Evolutionary conservation across 345 rosid genomes (phyloP).

Genomic region (Pseudoturritis turrita): DNA sequence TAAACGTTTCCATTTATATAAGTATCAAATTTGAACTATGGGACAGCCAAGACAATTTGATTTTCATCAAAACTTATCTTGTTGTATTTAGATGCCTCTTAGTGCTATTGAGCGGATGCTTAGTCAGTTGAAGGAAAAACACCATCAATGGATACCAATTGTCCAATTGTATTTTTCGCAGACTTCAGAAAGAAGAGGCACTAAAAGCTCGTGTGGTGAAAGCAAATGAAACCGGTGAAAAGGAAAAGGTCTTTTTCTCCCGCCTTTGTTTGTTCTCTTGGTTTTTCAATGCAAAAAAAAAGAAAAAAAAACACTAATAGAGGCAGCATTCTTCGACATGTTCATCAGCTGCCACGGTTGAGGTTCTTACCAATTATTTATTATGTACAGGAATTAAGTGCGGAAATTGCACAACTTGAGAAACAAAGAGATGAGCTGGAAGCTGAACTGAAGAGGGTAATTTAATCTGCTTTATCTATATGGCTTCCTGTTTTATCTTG

Average conservation of each 20-base stretch:
- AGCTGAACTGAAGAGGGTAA: slow-evolving; percentile 82
- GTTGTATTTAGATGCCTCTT: not conserved
- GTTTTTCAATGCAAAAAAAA: not conserved
- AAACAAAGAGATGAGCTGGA: slow-evolving; percentile 85
- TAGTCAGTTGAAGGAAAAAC: not conserved
- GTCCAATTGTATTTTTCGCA: slow-evolving; percentile 26
- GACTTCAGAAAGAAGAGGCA: slow-evolving; percentile 86
- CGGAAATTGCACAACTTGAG: slow-evolving; percentile 74
- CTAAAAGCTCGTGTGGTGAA: slow-evolving; percentile 72
- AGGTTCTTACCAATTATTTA: slow-evolving; percentile 9
- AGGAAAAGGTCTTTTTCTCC: slow-evolving; percentile 56
- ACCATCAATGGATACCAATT: not conserved
- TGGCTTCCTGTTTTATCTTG: slow-evolving; percentile 3
- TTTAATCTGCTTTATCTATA: slow-evolving; percentile 20
- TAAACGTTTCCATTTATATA: not conserved
- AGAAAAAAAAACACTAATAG: not conserved
- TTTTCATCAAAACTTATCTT: slow-evolving; percentile 1
- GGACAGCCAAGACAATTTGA: not conserved
- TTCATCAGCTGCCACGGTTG: slow-evolving; percentile 8
- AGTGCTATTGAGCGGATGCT: not conserved
- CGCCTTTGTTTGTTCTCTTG: not conserved
- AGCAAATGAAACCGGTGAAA: slow-evolving; percentile 72
- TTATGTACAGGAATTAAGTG: slow-evolving; percentile 64
- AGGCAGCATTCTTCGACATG: not conserved
- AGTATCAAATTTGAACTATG: slow-evolving; percentile 1